Conservation (phyloP, 2,329 filamentous ascomycete genomes). For the Neopestalotiopsis sp. region DNA sequence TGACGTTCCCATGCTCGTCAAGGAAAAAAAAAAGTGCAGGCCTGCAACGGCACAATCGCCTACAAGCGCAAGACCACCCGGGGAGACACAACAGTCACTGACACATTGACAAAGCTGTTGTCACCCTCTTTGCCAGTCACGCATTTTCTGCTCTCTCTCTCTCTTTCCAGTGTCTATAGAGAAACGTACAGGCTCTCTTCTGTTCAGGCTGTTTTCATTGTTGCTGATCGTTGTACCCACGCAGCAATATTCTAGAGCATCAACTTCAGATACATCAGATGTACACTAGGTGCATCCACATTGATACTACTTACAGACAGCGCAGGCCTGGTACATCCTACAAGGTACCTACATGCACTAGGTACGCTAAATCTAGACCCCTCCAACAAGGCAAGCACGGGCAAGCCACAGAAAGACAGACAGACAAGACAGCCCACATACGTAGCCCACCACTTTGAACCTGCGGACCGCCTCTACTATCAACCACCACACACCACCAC, state of each 20-base stretch:
- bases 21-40: not conserved
- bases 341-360: not conserved
- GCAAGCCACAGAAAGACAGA: not conserved
- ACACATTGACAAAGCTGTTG: conserved; percentile 10
- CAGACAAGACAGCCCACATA: conserved; percentile 1
- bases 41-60: conserved; percentile 8
- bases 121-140: conserved; percentile 5
- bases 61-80: not conserved
- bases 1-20: not conserved
- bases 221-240: not conserved
- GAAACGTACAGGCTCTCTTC: not conserved
- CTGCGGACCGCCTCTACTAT: not conserved
- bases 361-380: not conserved
- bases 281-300: not conserved
- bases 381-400: not conserved
- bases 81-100: conserved; percentile 11
- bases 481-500: not conserved
- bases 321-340: not conserved
- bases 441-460: conserved; percentile 3
- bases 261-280: not conserved
- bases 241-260: not conserved
- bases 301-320: not conserved
- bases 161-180: not conserved
- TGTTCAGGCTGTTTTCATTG: not conserved
- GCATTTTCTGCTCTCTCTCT: not conserved